Evolutionary conservation across 179 eudicot genomes (phyloP), one percentile per base, ranked within the genome.

Genomic region (Carnegiea gigantea): DNA sequence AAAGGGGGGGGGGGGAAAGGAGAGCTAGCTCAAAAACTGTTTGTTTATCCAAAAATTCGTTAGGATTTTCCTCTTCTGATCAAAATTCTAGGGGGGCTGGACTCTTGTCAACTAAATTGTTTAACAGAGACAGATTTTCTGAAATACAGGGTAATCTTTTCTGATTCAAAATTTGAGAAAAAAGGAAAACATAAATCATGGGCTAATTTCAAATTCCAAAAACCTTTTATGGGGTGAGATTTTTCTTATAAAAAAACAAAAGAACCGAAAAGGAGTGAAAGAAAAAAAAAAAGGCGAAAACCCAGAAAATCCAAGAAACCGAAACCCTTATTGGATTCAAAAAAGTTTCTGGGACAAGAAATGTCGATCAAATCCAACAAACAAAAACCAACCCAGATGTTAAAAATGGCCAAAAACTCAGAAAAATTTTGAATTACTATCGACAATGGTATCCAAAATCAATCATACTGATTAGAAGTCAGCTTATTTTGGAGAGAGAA

Each of bases 261-360:
- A 40, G 3, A 0, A 40, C 40, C 40, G 3, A 20, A 21, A 33
- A 0, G 26, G 15, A 13, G 13, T 33, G 36, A 33, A 33, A 33
- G 36, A 28, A 28, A 33, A 33, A 33, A 57, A 71, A n/a, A 48
- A n/a, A n/a, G 46, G 64, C 14, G 5, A 57, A 49, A 51, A 54
- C 78, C 78, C 78, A 77, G 51, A 77, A 84, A 80, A 80, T 33
- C 83, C 78, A 40, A 75, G 80, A 73, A 65, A 73, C 49, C 36
- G 12, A 30, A 40, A 28, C 28, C 26, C 0, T 4, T 21, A 46
- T 2, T 23, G 33, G 54, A 77, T 28, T 17, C 9, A 46, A 12
- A 53, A 73, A 21, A 21, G 17, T 67, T 36, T 64, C 11, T 67
- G 72, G 43, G 73, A 60, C 23, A 15, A 14, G 15, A 67, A 81